A percentile compares a stretch with the other conserved stretches of the same genome.
These are phyloP conservation scores for Pyrenophora tritici-repentis DNA, from an alignment of 2,329 filamentous ascomycete species.

Conservation along the genomic window DNA sequence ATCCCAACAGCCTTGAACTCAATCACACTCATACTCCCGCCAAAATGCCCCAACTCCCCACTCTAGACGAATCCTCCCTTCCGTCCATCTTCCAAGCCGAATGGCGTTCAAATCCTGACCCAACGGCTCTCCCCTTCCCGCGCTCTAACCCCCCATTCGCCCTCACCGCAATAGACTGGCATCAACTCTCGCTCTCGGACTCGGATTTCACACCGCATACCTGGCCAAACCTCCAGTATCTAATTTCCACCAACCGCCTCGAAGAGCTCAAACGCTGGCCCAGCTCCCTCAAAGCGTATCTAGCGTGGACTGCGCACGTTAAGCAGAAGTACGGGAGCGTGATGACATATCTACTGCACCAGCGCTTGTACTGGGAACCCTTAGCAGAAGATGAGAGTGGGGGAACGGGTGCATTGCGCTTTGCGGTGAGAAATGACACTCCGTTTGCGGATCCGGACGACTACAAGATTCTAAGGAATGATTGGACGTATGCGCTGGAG, in stretches of 20 bases:
- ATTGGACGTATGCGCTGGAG: slow-evolving; percentile 66
- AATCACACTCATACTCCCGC: no score
- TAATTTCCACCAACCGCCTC: slow-evolving; percentile 57
- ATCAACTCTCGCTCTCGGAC: slow-evolving; percentile 41
- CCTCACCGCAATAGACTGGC: slow-evolving; percentile 43
- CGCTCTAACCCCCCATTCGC: slow-evolving; percentile 42
- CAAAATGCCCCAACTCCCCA: background rate
- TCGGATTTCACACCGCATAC: slow-evolving; percentile 42
- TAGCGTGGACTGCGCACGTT: slow-evolving; percentile 61
- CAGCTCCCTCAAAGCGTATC: slow-evolving; percentile 62
- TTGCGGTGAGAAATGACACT: slow-evolving; percentile 51
- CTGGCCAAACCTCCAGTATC: slow-evolving; percentile 38
- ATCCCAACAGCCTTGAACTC: no score
- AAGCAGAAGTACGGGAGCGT: slow-evolving; percentile 62
- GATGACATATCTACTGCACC: slow-evolving; percentile 60
- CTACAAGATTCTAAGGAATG: slow-evolving; percentile 63
- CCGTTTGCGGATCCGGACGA: slow-evolving; percentile 62
- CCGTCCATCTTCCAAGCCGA: slow-evolving; percentile 36
- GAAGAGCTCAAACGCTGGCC: slow-evolving; percentile 63
- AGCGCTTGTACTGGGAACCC: slow-evolving; percentile 59
- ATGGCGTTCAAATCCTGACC: slow-evolving; percentile 40
- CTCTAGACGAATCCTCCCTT: slow-evolving; percentile 32
- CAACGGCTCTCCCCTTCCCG: slow-evolving; percentile 42
- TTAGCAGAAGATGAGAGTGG: background rate
- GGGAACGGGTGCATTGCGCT: slow-evolving; percentile 30